phyloP scores from a whole-genome alignment of 371 early-diverging fungal species.

The Haplosporangium sp. region DNA sequence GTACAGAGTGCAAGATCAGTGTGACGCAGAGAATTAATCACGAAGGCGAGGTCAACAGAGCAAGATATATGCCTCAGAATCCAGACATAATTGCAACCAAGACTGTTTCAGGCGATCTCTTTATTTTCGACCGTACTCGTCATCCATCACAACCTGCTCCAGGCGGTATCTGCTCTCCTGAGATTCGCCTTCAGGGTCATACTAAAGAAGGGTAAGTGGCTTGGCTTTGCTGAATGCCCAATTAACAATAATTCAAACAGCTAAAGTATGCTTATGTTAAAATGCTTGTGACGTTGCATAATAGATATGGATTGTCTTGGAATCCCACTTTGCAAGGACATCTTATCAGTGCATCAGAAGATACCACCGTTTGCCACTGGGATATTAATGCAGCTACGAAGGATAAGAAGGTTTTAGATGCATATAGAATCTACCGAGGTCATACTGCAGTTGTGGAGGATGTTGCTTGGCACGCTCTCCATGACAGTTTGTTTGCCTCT shows the following conservation, averaged over 20 bases:
- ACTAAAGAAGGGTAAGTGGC: conserved; percentile 88
- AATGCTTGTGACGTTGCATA: background rate
- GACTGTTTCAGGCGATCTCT: conserved; percentile 90
- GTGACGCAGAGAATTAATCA: conserved; percentile 92
- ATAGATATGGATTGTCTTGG: conserved; percentile 84
- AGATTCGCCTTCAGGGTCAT: conserved; percentile 91
- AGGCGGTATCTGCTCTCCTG: conserved; percentile 85
- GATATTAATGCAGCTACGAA: conserved; percentile 78
- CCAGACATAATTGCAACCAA: conserved; percentile 96
- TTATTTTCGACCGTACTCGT: conserved; percentile 97
- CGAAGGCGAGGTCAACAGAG: conserved; percentile 96
- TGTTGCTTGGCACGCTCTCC: conserved; percentile 90
- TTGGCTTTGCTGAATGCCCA: background rate
- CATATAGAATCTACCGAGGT: conserved; percentile 79
- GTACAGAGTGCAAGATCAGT: conserved; percentile 83
- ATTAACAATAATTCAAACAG: background rate
- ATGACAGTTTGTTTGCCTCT: conserved; percentile 90
- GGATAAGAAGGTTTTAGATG: conserved; percentile 78
- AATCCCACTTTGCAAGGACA: conserved; percentile 73
- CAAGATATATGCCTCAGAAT: conserved; percentile 94
- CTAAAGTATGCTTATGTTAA: background rate
- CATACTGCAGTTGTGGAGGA: conserved; percentile 97
- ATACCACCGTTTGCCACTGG: conserved; percentile 89
- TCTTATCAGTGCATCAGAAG: conserved; percentile 90
- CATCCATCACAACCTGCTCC: conserved; percentile 84